Percentiles rank a stretch among this genome's conserved stretches.
Conservation (phyloP, 2,329 filamentous ascomycete genomes). For the Aureobasidium sp. region DNA sequence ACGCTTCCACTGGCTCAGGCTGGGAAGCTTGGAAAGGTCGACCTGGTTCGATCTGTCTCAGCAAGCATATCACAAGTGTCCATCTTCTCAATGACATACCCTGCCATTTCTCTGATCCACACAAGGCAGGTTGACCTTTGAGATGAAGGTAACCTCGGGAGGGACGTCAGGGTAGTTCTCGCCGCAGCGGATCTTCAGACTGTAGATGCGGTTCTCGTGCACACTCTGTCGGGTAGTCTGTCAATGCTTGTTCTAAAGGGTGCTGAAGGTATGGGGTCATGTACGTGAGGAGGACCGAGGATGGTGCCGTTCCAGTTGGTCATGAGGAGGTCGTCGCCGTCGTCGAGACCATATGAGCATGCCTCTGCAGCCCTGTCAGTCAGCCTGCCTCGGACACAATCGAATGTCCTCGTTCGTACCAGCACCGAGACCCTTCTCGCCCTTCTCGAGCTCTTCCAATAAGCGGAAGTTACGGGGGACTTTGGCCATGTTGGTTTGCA, state of each 20-base stretch:
- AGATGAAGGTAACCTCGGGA: slow-evolving; percentile 85
- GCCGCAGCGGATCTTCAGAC: slow-evolving; percentile 92
- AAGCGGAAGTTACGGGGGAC: slow-evolving; percentile 94
- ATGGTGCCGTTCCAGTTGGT: slow-evolving; percentile 99
- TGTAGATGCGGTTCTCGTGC: slow-evolving; percentile 99
- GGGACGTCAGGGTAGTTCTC: slow-evolving; percentile 80
- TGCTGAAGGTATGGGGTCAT: slow-evolving; percentile 26
- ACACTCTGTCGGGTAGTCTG: slow-evolving; percentile 53
- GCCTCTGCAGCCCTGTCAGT: slow-evolving; percentile 54
- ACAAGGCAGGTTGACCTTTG: slow-evolving; percentile 92
- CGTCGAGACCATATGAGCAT: slow-evolving; percentile 91
- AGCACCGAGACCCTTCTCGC: slow-evolving; percentile 92
- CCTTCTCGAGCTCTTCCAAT: slow-evolving; percentile 96
- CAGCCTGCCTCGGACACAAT: background rate
- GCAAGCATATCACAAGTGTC: background rate
- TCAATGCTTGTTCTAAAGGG: background rate
- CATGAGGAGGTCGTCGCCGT: slow-evolving; percentile 92
- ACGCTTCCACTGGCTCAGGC: slow-evolving; percentile 81
- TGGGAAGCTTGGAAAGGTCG: slow-evolving; percentile 76
- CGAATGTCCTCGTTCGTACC: slow-evolving; percentile 41
- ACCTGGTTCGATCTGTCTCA: slow-evolving; percentile 44
- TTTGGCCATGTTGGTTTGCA: slow-evolving; percentile 50
- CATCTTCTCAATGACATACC: slow-evolving; percentile 33
- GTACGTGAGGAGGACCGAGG: slow-evolving; percentile 87
- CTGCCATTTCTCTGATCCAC: slow-evolving; percentile 72